A percentile compares a stretch with the other conserved stretches of the same genome.
Conservation (phyloP, 768 basidiomycete genomes). For the Cantharellus cinnabarinus region DNA sequence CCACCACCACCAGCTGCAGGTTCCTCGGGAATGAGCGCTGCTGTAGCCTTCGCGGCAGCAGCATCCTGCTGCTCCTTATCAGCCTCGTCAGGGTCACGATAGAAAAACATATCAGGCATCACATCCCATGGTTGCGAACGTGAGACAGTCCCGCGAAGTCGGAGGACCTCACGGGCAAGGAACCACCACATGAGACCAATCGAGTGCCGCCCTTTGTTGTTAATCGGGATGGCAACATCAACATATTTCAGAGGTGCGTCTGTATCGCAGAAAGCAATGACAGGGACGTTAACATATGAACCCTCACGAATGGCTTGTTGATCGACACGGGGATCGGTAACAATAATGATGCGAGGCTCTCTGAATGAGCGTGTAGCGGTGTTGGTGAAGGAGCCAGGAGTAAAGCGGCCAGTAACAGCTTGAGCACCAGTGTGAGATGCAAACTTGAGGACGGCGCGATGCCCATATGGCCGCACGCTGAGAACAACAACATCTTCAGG, state of each 20-base stretch:
- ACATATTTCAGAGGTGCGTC: constrained; percentile 96
- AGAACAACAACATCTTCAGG: constrained; percentile 96
- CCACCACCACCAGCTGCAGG: constrained; percentile 27
- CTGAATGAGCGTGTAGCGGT: constrained; percentile 99
- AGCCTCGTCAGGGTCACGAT: constrained; percentile 98
- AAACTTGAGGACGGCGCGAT: constrained; percentile 97
- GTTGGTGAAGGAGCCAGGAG: constrained; percentile 97
- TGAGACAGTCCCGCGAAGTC: constrained; percentile 83
- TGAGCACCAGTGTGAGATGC: constrained; percentile 96
- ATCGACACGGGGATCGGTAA: constrained; percentile 97
- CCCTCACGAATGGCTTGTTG: constrained; percentile 99
- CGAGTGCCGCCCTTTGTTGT: constrained; percentile 97
- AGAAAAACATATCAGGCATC: constrained; percentile 99
- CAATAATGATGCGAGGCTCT: constrained; percentile 94
- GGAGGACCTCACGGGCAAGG: constrained; percentile 90
- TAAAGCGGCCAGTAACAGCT: constrained; percentile 98
- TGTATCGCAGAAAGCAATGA: constrained; percentile 97
- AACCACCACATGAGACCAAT: constrained; percentile 98
- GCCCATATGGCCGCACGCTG: constrained; percentile 94
- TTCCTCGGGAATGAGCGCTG: constrained; percentile 32
- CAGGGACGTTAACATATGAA: constrained; percentile 99
- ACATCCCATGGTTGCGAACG: constrained; percentile 89
- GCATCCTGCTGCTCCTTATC: constrained; percentile 95
- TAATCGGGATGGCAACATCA: constrained; percentile 95
- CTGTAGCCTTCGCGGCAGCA: constrained; percentile 58